phyloP scores from a whole-genome alignment of 768 basidiomycete genomes.

The Termitomyces sp. region DNA sequence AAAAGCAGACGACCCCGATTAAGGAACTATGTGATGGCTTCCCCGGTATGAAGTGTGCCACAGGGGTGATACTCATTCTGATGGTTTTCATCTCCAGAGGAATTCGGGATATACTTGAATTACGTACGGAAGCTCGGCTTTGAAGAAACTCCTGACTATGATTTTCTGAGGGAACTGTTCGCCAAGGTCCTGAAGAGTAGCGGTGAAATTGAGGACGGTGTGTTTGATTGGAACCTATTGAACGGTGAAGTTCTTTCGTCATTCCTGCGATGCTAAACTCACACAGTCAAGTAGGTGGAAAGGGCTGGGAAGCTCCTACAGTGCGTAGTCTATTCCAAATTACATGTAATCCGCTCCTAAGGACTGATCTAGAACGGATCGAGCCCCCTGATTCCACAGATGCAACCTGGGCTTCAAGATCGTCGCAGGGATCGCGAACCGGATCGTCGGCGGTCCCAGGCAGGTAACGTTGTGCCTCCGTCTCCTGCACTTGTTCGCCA shows the following conservation, averaged over 20 bases:
- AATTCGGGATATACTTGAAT: constrained; percentile 97
- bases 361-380: constrained; percentile 38
- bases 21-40: constrained; percentile 95
- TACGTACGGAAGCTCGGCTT: constrained; percentile 99
- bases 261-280: background rate
- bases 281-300: constrained; percentile 55
- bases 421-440: constrained; percentile 56
- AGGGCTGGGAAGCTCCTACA: constrained; percentile 87
- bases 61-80: constrained; percentile 1
- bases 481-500: constrained; percentile 77
- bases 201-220: constrained; percentile 85
- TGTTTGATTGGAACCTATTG: constrained; percentile 95
- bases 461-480: constrained; percentile 56
- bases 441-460: constrained; percentile 60
- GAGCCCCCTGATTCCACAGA: constrained; percentile 59
- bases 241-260: constrained; percentile 48
- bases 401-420: constrained; percentile 49
- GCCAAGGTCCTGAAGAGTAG: constrained; percentile 90
- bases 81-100: constrained; percentile 51
- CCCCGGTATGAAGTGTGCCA: constrained; percentile 57
- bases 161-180: constrained; percentile 94
- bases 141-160: constrained; percentile 98
- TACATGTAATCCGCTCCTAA: constrained; percentile 1
- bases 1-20: constrained; percentile 98
- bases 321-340: constrained; percentile 35